Conservation (phyloP, 2,329 filamentous ascomycete genomes). For the Pleomassaria siparia region DNA sequence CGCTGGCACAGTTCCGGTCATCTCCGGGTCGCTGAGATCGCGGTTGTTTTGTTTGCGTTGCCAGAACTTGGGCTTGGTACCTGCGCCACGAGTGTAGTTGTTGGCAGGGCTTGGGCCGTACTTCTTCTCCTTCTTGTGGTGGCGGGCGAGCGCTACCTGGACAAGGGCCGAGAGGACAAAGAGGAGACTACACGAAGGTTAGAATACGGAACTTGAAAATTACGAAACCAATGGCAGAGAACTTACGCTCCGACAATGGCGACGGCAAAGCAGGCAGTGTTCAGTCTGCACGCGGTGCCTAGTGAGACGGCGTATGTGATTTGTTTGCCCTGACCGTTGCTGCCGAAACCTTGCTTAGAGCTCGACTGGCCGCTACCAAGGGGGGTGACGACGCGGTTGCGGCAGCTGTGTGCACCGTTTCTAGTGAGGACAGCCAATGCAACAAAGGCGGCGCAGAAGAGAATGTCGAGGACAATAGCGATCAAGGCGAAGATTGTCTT, state of each 20-base stretch:
- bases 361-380: slow-evolving; percentile 65
- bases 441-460: slow-evolving; percentile 75
- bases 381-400: slow-evolving; percentile 63
- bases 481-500: slow-evolving; percentile 71
- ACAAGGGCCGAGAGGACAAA: slow-evolving; percentile 72
- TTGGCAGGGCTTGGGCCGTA: slow-evolving; percentile 67
- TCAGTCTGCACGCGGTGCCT: slow-evolving; percentile 69
- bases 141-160: slow-evolving; percentile 67
- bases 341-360: slow-evolving; percentile 53
- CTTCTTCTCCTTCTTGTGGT: slow-evolving; percentile 74
- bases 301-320: slow-evolving; percentile 50
- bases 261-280: slow-evolving; percentile 76
- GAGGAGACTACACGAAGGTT: slow-evolving; percentile 58
- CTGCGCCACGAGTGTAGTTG: slow-evolving; percentile 66
- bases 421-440: slow-evolving; percentile 78
- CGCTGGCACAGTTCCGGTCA: slow-evolving; percentile 36
- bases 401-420: slow-evolving; percentile 67
- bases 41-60: slow-evolving; percentile 39
- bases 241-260: slow-evolving; percentile 75
- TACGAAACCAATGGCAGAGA: not conserved
- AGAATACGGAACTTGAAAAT: no score
- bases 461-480: slow-evolving; percentile 73
- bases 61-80: slow-evolving; percentile 54
- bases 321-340: slow-evolving; percentile 42
- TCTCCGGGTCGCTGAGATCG: slow-evolving; percentile 46